Conservation (phyloP, 2,329 filamentous ascomycete genomes). For the Pseudogymnoascus verrucosus region DNA sequence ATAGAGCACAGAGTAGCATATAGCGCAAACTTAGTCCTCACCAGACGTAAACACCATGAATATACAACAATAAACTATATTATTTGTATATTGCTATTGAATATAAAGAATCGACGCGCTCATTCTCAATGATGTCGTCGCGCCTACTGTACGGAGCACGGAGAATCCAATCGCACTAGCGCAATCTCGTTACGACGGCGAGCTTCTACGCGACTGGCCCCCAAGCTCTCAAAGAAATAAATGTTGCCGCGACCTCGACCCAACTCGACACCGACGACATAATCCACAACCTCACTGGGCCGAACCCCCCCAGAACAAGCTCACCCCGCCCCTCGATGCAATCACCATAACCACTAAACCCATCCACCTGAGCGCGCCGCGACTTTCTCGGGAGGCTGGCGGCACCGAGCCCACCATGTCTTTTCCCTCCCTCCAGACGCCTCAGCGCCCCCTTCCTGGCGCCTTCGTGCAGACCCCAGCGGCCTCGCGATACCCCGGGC, state of each 20-base stretch:
- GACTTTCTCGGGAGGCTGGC: constrained; percentile 3
- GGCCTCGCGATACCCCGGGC: constrained; percentile 38
- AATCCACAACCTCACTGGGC: constrained; percentile 2
- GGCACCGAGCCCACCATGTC: constrained; percentile 8
- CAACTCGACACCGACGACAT: constrained; percentile 3
- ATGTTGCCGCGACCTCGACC: constrained; percentile 3
- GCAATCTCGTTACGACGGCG: constrained; percentile 4
- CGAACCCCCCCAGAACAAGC: not conserved
- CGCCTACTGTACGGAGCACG: not conserved
- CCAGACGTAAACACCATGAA: not conserved
- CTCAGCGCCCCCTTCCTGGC: constrained; percentile 65
- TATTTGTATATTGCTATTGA: not conserved
- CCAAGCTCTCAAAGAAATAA: constrained; percentile 9
- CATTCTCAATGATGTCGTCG: not conserved
- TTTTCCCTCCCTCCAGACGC: constrained; percentile 40
- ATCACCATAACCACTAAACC: not conserved
- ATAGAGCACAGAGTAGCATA: not conserved
- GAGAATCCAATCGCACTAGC: constrained; percentile 9
- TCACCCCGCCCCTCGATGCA: not conserved
- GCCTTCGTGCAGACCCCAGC: constrained; percentile 71
- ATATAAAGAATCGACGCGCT: not conserved
- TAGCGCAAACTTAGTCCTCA: not conserved
- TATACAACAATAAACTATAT: not conserved
- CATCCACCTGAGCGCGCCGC: constrained; percentile 5
- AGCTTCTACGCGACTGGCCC: constrained; percentile 4